These are phyloP conservation scores for Serendipita sp. DNA, from an alignment of 1,284 basidiomycete genomes.

Conservation along the genomic window DNA sequence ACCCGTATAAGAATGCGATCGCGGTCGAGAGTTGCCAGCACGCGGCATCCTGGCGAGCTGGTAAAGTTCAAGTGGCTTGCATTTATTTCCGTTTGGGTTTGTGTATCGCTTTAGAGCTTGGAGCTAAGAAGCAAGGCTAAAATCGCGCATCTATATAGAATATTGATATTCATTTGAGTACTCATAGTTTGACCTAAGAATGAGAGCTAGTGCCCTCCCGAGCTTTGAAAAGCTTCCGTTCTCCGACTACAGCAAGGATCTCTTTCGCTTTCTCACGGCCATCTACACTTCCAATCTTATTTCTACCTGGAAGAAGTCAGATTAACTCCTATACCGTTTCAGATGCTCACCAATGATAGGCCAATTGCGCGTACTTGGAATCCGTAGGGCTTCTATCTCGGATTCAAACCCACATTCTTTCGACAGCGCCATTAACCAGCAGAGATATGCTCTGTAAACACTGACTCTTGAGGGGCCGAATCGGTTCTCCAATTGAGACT, in stretches of 20 bases:
- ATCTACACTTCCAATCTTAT: conserved; percentile 12
- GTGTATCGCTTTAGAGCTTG: background rate
- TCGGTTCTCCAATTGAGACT: conserved; percentile 44
- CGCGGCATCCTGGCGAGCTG: background rate
- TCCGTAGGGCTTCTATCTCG: conserved; percentile 75
- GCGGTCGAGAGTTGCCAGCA: background rate
- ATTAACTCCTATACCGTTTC: background rate
- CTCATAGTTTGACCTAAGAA: background rate
- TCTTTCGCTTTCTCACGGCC: conserved; percentile 22
- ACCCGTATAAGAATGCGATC: conserved; percentile 5
- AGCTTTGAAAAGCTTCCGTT: conserved; percentile 51
- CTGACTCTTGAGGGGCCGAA: conserved; percentile 29
- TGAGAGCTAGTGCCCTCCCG: background rate
- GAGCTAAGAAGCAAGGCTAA: background rate
- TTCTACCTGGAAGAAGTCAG: conserved; percentile 6
- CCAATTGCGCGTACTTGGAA: conserved; percentile 90
- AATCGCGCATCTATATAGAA: background rate
- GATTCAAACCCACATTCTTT: conserved; percentile 69
- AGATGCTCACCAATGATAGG: conserved; percentile 61
- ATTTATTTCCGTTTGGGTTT: background rate
- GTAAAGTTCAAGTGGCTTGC: background rate
- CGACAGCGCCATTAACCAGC: conserved; percentile 64
- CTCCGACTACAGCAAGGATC: conserved; percentile 36
- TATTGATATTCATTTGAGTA: background rate
- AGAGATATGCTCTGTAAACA: conserved; percentile 65